Conservation (phyloP, 345 rosid genomes). For the Sisymbrium altissimum region DNA sequence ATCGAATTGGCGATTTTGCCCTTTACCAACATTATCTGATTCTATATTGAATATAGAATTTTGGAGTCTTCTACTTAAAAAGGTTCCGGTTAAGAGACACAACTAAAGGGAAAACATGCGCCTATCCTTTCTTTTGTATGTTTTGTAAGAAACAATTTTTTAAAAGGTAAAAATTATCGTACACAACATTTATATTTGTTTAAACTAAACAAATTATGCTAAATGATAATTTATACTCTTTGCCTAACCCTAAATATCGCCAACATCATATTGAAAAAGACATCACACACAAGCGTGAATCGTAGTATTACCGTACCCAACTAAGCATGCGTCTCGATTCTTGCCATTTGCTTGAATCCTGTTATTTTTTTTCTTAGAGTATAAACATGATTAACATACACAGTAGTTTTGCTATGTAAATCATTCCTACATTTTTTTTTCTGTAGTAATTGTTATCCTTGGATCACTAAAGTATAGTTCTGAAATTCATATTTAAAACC, state of each 20-base stretch:
- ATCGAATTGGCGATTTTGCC: background rate
- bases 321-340: constrained; percentile 5
- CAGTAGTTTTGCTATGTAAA: too few species aligned
- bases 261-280: background rate
- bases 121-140: background rate
- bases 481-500: background rate
- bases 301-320: constrained; percentile 20
- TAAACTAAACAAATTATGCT: too few species aligned
- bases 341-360: constrained; percentile 1
- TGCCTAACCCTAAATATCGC: background rate
- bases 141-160: background rate
- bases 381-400: background rate
- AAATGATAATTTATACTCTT: background rate
- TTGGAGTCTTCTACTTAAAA: background rate
- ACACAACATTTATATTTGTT: too few species aligned
- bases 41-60: background rate
- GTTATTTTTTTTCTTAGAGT: background rate
- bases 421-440: too few species aligned
- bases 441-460: background rate
- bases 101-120: background rate
- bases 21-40: constrained; percentile 12
- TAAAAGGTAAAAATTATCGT: background rate
- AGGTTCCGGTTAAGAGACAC: background rate
- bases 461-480: too few species aligned
- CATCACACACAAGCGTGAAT: background rate